Evolutionary conservation across 2,329 filamentous ascomycete genomes (phyloP).

Genomic region (Amphichorda felina): DNA sequence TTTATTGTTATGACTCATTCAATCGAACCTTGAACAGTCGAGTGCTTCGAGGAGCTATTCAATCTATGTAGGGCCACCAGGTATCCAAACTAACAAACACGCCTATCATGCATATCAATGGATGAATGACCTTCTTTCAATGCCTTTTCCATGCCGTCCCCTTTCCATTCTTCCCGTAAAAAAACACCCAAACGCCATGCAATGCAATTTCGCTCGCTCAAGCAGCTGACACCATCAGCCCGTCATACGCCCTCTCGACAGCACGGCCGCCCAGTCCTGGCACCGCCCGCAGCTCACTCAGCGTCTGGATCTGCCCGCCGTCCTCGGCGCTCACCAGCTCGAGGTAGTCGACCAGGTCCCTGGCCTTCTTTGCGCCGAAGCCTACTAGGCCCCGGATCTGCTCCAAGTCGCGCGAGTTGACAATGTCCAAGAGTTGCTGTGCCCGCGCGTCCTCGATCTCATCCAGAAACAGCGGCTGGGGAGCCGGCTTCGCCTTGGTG

Average conservation of each 20-base stretch:
- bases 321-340: slow-evolving; percentile 28
- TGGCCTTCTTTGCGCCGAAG: slow-evolving; percentile 61
- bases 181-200: background rate
- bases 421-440: slow-evolving; percentile 51
- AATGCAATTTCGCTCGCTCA: background rate
- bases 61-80: too few relatives aligned
- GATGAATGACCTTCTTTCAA: too few relatives aligned
- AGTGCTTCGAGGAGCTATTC: too few relatives aligned
- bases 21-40: too few relatives aligned
- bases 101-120: too few relatives aligned
- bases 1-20: too few relatives aligned
- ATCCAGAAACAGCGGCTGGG: slow-evolving; percentile 16
- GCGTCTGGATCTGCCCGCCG: slow-evolving; percentile 27
- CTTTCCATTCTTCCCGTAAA: too few relatives aligned
- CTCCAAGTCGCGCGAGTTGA: slow-evolving; percentile 59
- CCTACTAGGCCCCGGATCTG: slow-evolving; percentile 57
- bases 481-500: slow-evolving; percentile 11
- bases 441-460: slow-evolving; percentile 39
- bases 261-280: slow-evolving; percentile 46
- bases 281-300: slow-evolving; percentile 39
- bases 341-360: slow-evolving; percentile 45
- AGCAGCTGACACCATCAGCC: slow-evolving; percentile 16
- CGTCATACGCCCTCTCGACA: slow-evolving; percentile 44
- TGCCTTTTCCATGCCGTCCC: too few relatives aligned
- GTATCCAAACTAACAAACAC: too few relatives aligned